Conservation (phyloP, 768 basidiomycete species). For the Termitomyces sp. region DNA sequence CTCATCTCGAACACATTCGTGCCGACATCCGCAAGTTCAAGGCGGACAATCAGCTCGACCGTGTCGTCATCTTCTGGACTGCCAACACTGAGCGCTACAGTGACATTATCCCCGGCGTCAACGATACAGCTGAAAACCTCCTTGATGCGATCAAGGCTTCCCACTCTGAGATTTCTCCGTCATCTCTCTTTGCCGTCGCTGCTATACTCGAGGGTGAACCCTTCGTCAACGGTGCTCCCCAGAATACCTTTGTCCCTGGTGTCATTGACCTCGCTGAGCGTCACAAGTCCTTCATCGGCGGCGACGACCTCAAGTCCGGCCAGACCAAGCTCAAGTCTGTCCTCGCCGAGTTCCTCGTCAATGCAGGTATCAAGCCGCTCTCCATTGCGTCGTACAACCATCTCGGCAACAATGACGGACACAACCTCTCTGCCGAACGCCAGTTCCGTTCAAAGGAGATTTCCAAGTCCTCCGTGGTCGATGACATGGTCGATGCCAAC, state of each 20-base stretch:
- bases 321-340: constrained; percentile 98
- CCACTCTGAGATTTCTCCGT: constrained; percentile 94
- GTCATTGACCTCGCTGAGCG: constrained; percentile 90
- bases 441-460: constrained; percentile 99
- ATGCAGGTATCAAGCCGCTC: constrained; percentile 96
- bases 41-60: constrained; percentile 72
- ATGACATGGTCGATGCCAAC: constrained; percentile 97
- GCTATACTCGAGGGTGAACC: constrained; percentile 93
- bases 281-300: constrained; percentile 88
- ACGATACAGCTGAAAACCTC: constrained; percentile 89
- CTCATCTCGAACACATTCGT: constrained; percentile 87
- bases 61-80: constrained; percentile 95
- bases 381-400: constrained; percentile 99
- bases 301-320: constrained; percentile 96
- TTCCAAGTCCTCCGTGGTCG: constrained; percentile 93
- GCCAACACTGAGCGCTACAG: constrained; percentile 98
- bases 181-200: constrained; percentile 92
- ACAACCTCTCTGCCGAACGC: constrained; percentile 81
- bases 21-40: constrained; percentile 96
- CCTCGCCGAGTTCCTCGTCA: constrained; percentile 96
- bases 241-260: constrained; percentile 98
- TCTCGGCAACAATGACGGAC: constrained; percentile 96
- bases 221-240: constrained; percentile 96
- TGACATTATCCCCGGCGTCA: constrained; percentile 89
- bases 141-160: constrained; percentile 77